Base-by-base conservation (phyloP, 768 basidiomycete species). In the Kondoa malvinella region DNA sequence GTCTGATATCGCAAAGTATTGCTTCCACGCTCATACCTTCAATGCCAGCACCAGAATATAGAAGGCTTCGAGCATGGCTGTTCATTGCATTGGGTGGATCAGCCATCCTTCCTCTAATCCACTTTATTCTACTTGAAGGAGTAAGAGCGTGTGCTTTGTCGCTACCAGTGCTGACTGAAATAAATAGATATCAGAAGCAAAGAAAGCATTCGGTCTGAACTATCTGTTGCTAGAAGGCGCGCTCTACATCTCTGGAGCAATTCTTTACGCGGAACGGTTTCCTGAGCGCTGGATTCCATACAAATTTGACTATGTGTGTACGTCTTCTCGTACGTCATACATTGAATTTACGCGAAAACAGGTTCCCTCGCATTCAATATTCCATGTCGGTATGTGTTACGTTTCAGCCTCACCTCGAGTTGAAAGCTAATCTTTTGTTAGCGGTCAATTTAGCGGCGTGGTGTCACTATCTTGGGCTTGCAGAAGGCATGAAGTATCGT, bases 21-120 rank as follows among this genome's bases (percentile, higher is more conserved):
- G 2, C 32, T 3, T 33, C 59, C 66, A 72, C 87, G 85, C 81
- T 69, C 83, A 86, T 16, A 81, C 85, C 25, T n/a, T n/a, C 75
- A n/a, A 89, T 89, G 76, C 79, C 85, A 31, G 85, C 84, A 71
- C 84, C 87, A 1, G 82, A 82, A 1, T 86, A 87, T 75, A 82
- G 89, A 30, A 83, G 85, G 72, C 83, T 85, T 64, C 83, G 91
- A 31, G 90, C 88, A n/a, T 75, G 79, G 34, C 83, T 89, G 16
- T 94, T 92, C 79, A 82, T 90, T 70, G 82, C 80, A 16, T 82
- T 94, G 27, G 91, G 91, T n/a, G 76, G 87, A 40, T 84, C 82
- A 70, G 86, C 83, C 17, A 75, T 86, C 60, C 74, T 87, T 16
- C 91, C 90, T 32, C 79, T 87, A 27, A 76, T 80, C 8, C 89